These are phyloP conservation scores for Ehretia macrophylla DNA, from an alignment of 257 asterid genomes.

Conservation along the genomic window DNA sequence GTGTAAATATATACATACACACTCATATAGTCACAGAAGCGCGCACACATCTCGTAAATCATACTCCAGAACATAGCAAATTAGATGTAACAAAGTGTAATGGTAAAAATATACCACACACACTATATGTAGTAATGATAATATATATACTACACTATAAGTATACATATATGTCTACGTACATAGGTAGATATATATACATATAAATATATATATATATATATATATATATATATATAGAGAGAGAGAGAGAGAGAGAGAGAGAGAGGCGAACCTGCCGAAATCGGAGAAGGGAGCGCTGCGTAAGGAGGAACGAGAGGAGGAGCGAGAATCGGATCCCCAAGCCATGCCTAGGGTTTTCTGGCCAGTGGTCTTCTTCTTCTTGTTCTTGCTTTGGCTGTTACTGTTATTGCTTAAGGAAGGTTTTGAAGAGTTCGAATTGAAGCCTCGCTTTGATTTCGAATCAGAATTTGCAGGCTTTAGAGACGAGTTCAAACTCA, in stretches of 20 bases:
- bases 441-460: constrained; percentile 50
- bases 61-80: not conserved
- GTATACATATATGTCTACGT: not conserved
- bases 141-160: not conserved
- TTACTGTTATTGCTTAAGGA: constrained; percentile 23
- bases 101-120: not conserved
- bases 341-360: constrained; percentile 88
- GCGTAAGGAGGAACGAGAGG: constrained; percentile 55
- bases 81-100: not conserved
- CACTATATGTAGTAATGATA: not conserved
- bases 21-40: too few species aligned
- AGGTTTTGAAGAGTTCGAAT: constrained; percentile 52
- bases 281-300: constrained; percentile 79
- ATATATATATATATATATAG: too few species aligned
- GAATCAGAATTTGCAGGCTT: constrained; percentile 29
- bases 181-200: too few species aligned
- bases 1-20: too few species aligned
- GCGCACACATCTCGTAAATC: too few species aligned
- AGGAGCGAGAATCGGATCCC: constrained; percentile 75
- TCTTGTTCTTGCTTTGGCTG: constrained; percentile 37
- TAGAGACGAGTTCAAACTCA: constrained; percentile 42
- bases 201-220: too few species aligned
- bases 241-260: too few species aligned
- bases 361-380: constrained; percentile 53
- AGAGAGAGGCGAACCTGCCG: constrained; percentile 44